Evolutionary conservation across 2,329 filamentous ascomycete species (phyloP), one percentile per base, ranked within the genome.

Genomic region (Davidsoniella neocaledoniae): DNA sequence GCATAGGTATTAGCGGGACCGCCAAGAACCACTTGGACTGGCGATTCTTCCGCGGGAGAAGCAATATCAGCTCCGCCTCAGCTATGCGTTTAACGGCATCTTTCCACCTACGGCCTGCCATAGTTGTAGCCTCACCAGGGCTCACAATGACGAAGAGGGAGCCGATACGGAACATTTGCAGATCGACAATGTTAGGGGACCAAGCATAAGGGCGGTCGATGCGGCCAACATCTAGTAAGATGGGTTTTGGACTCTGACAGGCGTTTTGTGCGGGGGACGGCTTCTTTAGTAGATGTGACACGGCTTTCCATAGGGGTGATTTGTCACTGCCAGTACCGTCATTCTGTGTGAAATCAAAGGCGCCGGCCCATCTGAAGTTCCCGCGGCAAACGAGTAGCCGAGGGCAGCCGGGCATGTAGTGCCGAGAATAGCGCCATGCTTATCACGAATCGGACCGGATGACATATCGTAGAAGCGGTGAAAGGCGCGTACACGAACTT

Each of bases 301-400:
- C 86, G 6, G 85, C 68, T 21, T 71, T 69, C 90, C 90, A 95
- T 3, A 95, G 66, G 0, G 86, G 86, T 2, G 69, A 71, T 0
- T 69, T 72, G 19, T 73, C 74, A 39, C 86, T 81, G n/a, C 76
- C 70, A 29, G 79, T 80, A 0, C 78, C 76, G 55, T 84, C 76
- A 56, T 87, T 88, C 60, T 96, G 90, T 1, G 85, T 91, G 61
- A 96, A 95, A 64, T 96, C 90, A 58, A 94, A 94, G 0, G 79
- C 79, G 0, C 90, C 90, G 90, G 88, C 5, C 90, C 86, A 61
- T 96, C 90, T 0, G 86, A 85, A 0, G 90, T 96, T 9, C 90
- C 90, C 1, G 85, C 90, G 0, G 90, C 90, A 61, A 96, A 96
- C 0, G 84, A 88, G 61, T 91, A 94, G 5, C 90, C 90, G 53